Percentiles rank a stretch among this genome's conserved stretches.
These are phyloP conservation scores for Suillus sp. DNA, from an alignment of 768 basidiomycete genomes.

Conservation along the genomic window DNA sequence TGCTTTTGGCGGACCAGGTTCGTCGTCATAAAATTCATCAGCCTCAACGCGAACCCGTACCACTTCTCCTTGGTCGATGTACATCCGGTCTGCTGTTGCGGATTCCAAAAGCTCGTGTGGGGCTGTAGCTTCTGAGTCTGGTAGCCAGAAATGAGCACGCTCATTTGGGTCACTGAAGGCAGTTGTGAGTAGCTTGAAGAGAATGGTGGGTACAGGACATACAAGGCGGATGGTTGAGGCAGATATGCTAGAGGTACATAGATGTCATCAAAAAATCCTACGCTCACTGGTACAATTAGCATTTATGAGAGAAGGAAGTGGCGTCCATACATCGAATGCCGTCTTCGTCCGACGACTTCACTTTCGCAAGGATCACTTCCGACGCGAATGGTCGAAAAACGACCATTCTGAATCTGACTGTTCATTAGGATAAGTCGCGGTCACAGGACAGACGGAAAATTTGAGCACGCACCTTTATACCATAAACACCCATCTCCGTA, in stretches of 20 bases:
- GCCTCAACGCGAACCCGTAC: conserved; percentile 77
- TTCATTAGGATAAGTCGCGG: background rate
- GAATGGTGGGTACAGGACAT: conserved; percentile 27
- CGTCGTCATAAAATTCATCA: conserved; percentile 85
- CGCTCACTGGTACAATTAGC: conserved; percentile 54
- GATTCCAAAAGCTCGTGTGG: conserved; percentile 70
- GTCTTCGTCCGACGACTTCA: conserved; percentile 83
- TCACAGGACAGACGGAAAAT: background rate
- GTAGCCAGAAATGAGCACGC: conserved; percentile 83
- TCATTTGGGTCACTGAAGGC: conserved; percentile 72
- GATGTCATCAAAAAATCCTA: conserved; percentile 95
- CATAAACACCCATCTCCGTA: conserved; percentile 95
- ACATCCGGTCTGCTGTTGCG: conserved; percentile 67
- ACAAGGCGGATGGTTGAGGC: conserved; percentile 83
- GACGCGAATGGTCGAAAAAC: conserved; percentile 90
- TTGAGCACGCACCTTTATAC: conserved; percentile 73
- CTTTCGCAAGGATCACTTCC: conserved; percentile 88
- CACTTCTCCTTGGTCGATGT: conserved; percentile 76
- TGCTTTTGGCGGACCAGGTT: conserved; percentile 81
- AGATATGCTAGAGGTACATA: conserved; percentile 80
- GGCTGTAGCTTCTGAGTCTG: conserved; percentile 55
- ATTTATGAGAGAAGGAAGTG: background rate
- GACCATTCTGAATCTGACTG: conserved; percentile 87
- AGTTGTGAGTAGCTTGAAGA: conserved; percentile 5
- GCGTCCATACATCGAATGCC: conserved; percentile 73